Conservation (phyloP, 1,284 basidiomycete genomes). For the Malassezia caprae region DNA sequence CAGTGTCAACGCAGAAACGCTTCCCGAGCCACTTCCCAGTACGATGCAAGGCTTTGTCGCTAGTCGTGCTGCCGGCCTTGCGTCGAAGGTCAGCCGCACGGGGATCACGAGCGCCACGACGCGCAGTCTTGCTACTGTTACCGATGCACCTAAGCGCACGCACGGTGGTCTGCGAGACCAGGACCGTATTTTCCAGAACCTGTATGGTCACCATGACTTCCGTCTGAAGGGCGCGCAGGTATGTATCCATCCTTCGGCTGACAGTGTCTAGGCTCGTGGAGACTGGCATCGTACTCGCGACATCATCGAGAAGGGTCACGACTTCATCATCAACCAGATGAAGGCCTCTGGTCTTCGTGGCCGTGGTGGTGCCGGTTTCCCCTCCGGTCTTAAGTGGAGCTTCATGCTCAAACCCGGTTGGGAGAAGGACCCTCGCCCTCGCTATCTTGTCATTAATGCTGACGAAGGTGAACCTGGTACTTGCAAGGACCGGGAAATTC, state of each 20-base stretch:
- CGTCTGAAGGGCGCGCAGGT: conserved; percentile 42
- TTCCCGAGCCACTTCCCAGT: conserved; percentile 14
- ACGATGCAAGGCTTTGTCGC: conserved; percentile 17
- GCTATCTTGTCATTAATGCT: conserved; percentile 94
- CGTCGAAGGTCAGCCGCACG: neutral
- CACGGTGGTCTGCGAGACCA: conserved; percentile 45
- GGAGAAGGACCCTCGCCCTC: conserved; percentile 85
- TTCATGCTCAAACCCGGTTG: conserved; percentile 99
- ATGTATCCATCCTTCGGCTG: neutral
- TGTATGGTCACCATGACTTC: conserved; percentile 46
- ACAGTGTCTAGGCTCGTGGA: conserved; percentile 62
- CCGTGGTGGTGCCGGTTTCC: conserved; percentile 93
- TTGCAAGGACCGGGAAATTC: conserved; percentile 96
- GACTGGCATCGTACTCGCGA: conserved; percentile 98
- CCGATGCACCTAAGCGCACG: conserved; percentile 39
- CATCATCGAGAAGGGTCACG: conserved; percentile 83
- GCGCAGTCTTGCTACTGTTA: conserved; percentile 43
- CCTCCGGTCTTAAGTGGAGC: conserved; percentile 87
- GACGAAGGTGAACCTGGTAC: conserved; percentile 98
- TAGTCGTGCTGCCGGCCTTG: conserved; percentile 13
- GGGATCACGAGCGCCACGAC: neutral
- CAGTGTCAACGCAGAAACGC: neutral
- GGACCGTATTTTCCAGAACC: conserved; percentile 48
- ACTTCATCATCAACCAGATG: conserved; percentile 92
- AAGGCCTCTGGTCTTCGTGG: conserved; percentile 93